Conservation (phyloP, 768 basidiomycete genomes). For the Naganishia vaughanmartiniae region DNA sequence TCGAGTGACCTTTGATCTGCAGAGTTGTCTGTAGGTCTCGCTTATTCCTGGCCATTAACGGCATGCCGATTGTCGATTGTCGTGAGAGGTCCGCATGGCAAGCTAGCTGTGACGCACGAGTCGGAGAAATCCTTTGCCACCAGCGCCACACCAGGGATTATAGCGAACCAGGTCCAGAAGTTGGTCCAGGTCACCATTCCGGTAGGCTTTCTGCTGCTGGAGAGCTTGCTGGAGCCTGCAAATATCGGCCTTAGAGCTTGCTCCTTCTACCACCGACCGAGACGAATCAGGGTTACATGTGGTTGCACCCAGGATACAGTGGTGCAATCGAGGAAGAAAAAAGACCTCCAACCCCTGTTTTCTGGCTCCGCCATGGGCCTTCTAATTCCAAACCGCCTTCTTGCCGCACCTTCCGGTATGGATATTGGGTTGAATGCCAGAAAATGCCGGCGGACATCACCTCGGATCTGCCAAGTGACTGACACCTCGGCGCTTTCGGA, state of each 20-base stretch:
- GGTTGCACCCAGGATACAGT: no score
- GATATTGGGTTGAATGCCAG: no score
- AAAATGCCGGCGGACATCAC: no score
- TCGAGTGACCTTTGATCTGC: neutral
- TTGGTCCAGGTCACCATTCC: slow-evolving; percentile 1
- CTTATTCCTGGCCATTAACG: neutral
- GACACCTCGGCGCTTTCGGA: no score
- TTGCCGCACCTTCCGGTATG: no score
- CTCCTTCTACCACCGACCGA: neutral
- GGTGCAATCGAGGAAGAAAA: neutral
- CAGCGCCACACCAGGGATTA: neutral
- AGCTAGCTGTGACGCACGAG: no score
- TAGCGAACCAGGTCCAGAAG: no score
- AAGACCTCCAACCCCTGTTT: neutral
- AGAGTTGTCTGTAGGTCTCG: neutral
- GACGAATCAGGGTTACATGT: neutral
- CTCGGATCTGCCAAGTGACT: no score
- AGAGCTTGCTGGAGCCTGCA: neutral
- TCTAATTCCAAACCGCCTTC: no score
- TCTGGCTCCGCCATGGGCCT: neutral
- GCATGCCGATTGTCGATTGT: neutral
- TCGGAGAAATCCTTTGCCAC: neutral
- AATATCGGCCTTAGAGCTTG: neutral
- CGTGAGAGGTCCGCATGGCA: neutral
- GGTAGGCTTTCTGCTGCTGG: neutral